phyloP scores from a whole-genome alignment of 1,139 yeast genomes.

The Geotrichum phurueaensis region DNA sequence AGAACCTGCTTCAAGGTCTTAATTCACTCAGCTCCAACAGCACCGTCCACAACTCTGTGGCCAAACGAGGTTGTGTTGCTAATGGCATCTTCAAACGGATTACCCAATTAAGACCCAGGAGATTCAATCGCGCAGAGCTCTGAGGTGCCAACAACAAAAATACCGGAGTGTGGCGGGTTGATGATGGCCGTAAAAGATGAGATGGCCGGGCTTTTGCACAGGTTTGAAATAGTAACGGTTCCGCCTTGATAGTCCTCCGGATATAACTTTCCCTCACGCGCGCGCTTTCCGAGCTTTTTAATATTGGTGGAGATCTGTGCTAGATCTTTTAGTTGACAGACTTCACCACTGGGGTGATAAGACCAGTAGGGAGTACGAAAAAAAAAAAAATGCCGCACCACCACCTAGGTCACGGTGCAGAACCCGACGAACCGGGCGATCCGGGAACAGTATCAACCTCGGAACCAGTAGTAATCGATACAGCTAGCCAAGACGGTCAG shows the following conservation, averaged over 20 bases:
- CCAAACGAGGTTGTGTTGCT: slow-evolving; percentile 95
- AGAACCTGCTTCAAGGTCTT: slow-evolving; percentile 83
- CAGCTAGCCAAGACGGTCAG: too few species aligned
- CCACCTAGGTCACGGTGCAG: too few species aligned
- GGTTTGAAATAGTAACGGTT: slow-evolving; percentile 93
- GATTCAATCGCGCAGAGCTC: slow-evolving; percentile 93
- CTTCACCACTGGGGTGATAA: slow-evolving; percentile 91
- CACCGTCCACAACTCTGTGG: slow-evolving; percentile 96
- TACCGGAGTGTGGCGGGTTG: slow-evolving; percentile 95
- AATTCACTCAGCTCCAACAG: slow-evolving; percentile 95
- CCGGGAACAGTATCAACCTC: too few species aligned
- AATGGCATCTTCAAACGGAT: slow-evolving; percentile 85
- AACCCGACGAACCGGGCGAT: too few species aligned
- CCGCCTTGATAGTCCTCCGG: slow-evolving; percentile 99
- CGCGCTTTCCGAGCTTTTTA: slow-evolving; percentile 93
- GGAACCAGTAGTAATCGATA: too few species aligned
- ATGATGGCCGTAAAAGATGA: slow-evolving; percentile 88
- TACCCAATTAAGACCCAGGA: slow-evolving; percentile 82
- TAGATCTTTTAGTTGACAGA: slow-evolving; percentile 78
- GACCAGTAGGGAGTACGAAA: too few species aligned
- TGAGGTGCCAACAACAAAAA: slow-evolving; percentile 88
- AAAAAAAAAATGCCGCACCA: too few species aligned
- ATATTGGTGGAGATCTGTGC: slow-evolving; percentile 72
- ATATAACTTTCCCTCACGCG: slow-evolving; percentile 81
- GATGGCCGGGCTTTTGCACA: slow-evolving; percentile 97